Conservation (phyloP, 208 protist genomes). For the Leishmania arabica region DNA sequence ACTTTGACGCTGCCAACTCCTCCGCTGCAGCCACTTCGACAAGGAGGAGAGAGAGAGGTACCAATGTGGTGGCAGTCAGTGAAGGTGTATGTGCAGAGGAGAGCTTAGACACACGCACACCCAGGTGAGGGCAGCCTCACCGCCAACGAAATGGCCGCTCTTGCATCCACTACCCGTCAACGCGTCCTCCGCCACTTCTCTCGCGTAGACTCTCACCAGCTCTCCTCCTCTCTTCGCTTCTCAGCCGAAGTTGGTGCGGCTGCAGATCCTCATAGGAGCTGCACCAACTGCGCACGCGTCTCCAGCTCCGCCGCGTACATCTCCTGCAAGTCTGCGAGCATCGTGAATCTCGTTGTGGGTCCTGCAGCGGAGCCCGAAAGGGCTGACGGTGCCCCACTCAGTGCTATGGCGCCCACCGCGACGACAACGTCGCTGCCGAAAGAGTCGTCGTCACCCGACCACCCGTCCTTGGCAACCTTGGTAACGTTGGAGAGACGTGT, state of each 20-base stretch:
- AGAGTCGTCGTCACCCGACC: slow-evolving; percentile 10
- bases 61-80: neutral
- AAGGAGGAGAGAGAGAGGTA: neutral
- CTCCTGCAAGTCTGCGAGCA: slow-evolving; percentile 6
- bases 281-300: slow-evolving; percentile 15
- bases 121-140: neutral
- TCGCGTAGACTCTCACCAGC: neutral
- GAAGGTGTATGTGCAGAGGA: neutral
- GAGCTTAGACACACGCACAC: neutral
- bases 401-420: neutral
- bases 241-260: neutral
- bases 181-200: neutral
- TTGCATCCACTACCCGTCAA: neutral
- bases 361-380: neutral
- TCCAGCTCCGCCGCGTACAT: slow-evolving; percentile 24
- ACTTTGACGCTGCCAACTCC: neutral
- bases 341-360: neutral
- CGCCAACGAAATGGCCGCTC: neutral
- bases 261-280: slow-evolving; percentile 13
- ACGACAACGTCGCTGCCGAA: slow-evolving; percentile 5
- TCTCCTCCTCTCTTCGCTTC: neutral
- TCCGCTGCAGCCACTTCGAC: neutral
- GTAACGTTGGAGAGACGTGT: neutral
- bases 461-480: neutral
- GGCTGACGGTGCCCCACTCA: neutral